Evolutionary conservation across 192 early-diverging fungal species (phyloP).

Genomic region (Cladochytrium replicatum): DNA sequence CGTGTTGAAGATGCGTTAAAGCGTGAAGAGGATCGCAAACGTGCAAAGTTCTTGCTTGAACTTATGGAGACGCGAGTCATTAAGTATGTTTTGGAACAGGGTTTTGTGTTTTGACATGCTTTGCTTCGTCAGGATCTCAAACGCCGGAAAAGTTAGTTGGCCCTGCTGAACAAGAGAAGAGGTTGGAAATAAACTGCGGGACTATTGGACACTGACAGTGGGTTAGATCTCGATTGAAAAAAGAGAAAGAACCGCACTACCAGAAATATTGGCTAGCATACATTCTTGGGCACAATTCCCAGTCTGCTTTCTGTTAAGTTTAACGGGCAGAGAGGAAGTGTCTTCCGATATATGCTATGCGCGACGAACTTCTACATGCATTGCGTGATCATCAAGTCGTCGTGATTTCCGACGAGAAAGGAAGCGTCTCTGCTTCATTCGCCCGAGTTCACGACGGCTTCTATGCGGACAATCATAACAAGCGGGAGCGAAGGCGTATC

Average conservation of each 20-base stretch:
- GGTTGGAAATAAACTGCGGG: neutral
- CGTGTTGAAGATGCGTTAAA: neutral
- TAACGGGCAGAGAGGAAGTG: conserved; percentile 32
- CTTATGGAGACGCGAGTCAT: conserved; percentile 1
- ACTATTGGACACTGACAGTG: neutral
- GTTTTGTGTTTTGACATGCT: too few relatives aligned
- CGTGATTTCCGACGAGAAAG: conserved; percentile 71
- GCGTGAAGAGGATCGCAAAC: conserved; percentile 8
- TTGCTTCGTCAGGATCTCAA: too few relatives aligned
- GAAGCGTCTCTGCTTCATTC: too few relatives aligned
- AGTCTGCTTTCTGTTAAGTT: neutral
- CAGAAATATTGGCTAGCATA: neutral
- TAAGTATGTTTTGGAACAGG: neutral
- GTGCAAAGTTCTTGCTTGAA: conserved; percentile 1
- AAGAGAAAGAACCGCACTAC: too few relatives aligned
- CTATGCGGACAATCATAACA: too few relatives aligned
- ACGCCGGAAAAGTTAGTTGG: too few relatives aligned
- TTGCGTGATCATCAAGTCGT: conserved; percentile 48
- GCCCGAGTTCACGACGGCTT: too few relatives aligned
- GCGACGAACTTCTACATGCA: conserved; percentile 39
- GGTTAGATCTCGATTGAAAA: too few relatives aligned
- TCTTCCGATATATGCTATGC: conserved; percentile 49
- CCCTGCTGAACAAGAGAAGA: neutral
- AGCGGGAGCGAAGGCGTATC: too few relatives aligned
- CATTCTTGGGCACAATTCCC: neutral